Conservation (phyloP, 177 flowering plant species). For the Vitis hybrid region DNA sequence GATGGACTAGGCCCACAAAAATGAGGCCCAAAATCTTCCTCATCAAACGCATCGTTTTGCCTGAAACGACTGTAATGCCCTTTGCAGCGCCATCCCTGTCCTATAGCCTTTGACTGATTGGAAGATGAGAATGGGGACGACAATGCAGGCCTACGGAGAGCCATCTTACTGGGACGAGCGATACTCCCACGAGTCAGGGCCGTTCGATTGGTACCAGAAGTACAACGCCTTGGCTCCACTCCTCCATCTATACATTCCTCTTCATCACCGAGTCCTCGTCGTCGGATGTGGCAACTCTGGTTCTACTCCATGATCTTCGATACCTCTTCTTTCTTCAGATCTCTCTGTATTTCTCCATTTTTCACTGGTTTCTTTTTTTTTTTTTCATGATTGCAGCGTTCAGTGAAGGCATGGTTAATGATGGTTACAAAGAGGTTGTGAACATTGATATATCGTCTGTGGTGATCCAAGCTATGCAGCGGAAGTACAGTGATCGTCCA, state of each 20-base stretch:
- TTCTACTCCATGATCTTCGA: slow-evolving; percentile 7
- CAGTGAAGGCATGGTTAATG: slow-evolving; percentile 76
- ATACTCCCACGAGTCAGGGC: slow-evolving; percentile 56
- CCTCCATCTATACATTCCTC: slow-evolving; percentile 56
- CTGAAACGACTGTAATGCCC: too few relatives aligned
- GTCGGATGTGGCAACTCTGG: slow-evolving; percentile 89
- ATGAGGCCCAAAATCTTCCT: too few relatives aligned
- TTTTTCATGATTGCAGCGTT: slow-evolving; percentile 38
- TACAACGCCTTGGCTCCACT: slow-evolving; percentile 70
- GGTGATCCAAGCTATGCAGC: slow-evolving; percentile 74
- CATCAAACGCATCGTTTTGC: too few relatives aligned
- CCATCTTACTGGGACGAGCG: slow-evolving; percentile 83
- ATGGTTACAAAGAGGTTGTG: slow-evolving; percentile 69
- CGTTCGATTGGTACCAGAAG: slow-evolving; percentile 95
- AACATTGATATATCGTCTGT: slow-evolving; percentile 81
- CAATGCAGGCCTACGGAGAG: slow-evolving; percentile 79
- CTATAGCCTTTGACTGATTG: too few relatives aligned
- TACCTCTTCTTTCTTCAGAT: neutral
- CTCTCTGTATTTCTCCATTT: neutral
- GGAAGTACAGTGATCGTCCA: slow-evolving; percentile 47
- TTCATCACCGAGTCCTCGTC: slow-evolving; percentile 49
- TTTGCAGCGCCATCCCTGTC: too few relatives aligned
- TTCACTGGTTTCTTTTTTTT: neutral
- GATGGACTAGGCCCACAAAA: too few relatives aligned
- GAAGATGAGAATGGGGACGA: slow-evolving; percentile 27